These are phyloP conservation scores for Xenoacremonium recifei DNA, from an alignment of 2,329 filamentous ascomycete species.

Conservation along the genomic window DNA sequence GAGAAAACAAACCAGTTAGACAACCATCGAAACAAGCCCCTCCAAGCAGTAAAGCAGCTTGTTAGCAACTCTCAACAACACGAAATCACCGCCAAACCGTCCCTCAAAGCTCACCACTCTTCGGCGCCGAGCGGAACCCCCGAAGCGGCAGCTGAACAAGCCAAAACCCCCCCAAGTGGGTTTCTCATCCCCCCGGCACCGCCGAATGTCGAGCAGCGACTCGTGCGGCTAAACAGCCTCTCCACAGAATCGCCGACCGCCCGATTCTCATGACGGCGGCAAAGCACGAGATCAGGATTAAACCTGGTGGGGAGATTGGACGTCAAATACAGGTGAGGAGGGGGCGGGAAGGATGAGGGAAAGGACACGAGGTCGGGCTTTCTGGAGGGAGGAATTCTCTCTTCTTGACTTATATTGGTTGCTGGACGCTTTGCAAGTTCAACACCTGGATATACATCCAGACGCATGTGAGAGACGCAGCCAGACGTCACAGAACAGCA, in stretches of 20 bases:
- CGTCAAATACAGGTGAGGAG: not conserved
- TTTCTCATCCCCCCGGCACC: not conserved
- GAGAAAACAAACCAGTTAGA: too few relatives aligned
- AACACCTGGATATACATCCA: too few relatives aligned
- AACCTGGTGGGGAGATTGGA: not conserved
- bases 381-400: not conserved
- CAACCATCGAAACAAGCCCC: too few relatives aligned
- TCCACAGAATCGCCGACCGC: conserved; percentile 1
- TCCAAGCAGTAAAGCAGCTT: too few relatives aligned
- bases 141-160: not conserved
- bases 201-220: not conserved
- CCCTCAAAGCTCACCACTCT: not conserved
- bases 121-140: not conserved
- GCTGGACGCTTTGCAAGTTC: too few relatives aligned
- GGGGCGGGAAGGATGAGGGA: not conserved
- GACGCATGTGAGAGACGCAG: too few relatives aligned
- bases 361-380: not conserved
- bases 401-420: too few relatives aligned
- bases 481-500: not conserved
- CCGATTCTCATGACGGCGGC: not conserved
- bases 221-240: conserved; percentile 1
- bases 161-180: not conserved
- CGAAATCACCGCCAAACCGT: too few relatives aligned
- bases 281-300: not conserved
- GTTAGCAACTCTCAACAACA: too few relatives aligned